Evolutionary conservation across 805 yeast species (phyloP).

Genomic region (Nakazawaea ernobii): DNA sequence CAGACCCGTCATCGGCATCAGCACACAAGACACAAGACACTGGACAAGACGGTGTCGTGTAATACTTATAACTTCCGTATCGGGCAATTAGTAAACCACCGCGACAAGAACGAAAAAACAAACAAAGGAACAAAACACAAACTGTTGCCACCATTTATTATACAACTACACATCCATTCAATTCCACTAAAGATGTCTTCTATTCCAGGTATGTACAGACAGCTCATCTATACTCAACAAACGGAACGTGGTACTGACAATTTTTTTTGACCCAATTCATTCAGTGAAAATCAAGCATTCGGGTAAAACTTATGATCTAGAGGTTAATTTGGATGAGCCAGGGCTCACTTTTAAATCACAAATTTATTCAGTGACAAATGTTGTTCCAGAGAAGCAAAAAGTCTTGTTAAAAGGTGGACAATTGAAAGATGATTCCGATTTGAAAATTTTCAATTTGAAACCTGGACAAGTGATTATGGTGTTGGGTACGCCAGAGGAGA

Average conservation of each 20-base stretch:
- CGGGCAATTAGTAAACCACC: neutral
- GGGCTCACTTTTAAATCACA: slow-evolving; percentile 63
- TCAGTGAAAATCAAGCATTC: slow-evolving; percentile 54
- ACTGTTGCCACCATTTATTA: neutral
- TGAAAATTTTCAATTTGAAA: slow-evolving; percentile 50
- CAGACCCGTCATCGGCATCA: too few relatives aligned
- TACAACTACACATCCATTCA: neutral
- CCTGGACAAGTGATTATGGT: slow-evolving; percentile 74
- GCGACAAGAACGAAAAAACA: neutral
- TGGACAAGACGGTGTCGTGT: too few relatives aligned
- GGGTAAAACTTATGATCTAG: slow-evolving; percentile 59
- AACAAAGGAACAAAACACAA: too few relatives aligned
- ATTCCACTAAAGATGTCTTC: neutral
- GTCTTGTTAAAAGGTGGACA: slow-evolving; percentile 88
- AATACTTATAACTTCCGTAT: too few relatives aligned
- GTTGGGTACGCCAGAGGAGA: slow-evolving; percentile 81
- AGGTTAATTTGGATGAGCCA: slow-evolving; percentile 45
- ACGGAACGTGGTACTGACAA: neutral
- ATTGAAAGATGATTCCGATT: slow-evolving; percentile 57
- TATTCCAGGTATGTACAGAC: slow-evolving; percentile 1
- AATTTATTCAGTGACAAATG: slow-evolving; percentile 67
- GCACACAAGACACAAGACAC: too few relatives aligned
- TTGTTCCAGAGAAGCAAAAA: slow-evolving; percentile 88
- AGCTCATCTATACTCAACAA: neutral
- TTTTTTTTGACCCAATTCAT: neutral